Base-by-base conservation (phyloP, 208 protist genomes). In the Trypanosoma congolense region DNA sequence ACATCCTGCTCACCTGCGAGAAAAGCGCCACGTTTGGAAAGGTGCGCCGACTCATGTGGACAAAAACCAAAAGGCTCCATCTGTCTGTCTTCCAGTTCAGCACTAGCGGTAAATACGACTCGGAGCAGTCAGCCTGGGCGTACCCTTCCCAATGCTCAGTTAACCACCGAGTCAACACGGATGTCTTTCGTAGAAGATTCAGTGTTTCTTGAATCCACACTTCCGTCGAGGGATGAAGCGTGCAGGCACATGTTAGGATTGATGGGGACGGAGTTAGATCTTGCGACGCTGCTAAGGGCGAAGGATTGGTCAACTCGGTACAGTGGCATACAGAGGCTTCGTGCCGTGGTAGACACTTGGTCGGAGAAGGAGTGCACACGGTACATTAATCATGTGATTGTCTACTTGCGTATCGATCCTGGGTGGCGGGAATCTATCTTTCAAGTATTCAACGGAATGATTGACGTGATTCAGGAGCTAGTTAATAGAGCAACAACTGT, bases 351-450 rank as follows among this genome's bases (percentile, higher is more conserved):
- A 43, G 61, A 75, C 22, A 38, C 56, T 47, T 94, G 87, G 84
- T 70, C 73, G 8, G 55, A 65, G 1, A 52, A 57, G 22, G 61
- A 79, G 58, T 76, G 71, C 26, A 71, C 69, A 43, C 38, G 73
- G 4, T 58, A 77, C 40, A 51, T 88, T 14, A 69, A 85, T 46
- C 53, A 43, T 38, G 46, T 92, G 4, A 48, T 92, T n/a, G 79
- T 92, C 12, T 90, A 73, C 42, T 52, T 94, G 2, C 72, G 79
- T 21, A 59, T 65, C 8, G 70, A 85, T 40, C 83, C 87, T 8
- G 74, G 76, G 18, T 87, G 82, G 43, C 55, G 77, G 3, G 83
- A 94, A 56, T 80, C 79, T 12, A 91, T 76, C 29, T 81, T 86
- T 51, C 87, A 94, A 50, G 83, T 91, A 14, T 83, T 87, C 44